Conservation (phyloP, 2,329 filamentous ascomycete genomes). For the Fusarium sp. region DNA sequence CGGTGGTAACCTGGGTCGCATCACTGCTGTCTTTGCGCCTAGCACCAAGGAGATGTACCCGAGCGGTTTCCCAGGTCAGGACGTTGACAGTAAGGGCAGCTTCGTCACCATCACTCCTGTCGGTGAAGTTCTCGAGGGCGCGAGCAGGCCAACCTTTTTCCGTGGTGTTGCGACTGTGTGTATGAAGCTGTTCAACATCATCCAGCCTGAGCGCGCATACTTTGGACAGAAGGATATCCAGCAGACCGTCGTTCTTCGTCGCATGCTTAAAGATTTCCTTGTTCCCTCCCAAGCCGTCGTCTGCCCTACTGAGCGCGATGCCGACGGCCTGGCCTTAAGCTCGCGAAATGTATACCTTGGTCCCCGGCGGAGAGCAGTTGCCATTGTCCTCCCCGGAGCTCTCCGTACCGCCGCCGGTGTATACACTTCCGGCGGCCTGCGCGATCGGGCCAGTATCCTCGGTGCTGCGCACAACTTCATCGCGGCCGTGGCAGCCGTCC, state of each 20-base stretch:
- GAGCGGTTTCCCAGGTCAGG: constrained; percentile 77
- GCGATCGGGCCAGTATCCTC: constrained; percentile 75
- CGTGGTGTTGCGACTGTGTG: constrained; percentile 95
- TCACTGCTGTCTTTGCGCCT: constrained; percentile 89
- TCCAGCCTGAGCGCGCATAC: constrained; percentile 77
- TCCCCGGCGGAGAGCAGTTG: constrained; percentile 75
- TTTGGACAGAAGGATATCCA: constrained; percentile 99
- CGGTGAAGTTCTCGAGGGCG: constrained; percentile 83
- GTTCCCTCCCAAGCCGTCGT: constrained; percentile 81
- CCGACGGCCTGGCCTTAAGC: constrained; percentile 88
- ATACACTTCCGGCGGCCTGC: constrained; percentile 66
- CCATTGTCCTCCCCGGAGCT: constrained; percentile 77
- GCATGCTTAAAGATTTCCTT: constrained; percentile 90
- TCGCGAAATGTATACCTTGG: constrained; percentile 96
- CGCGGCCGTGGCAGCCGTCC: constrained; percentile 66
- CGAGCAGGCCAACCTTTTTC: constrained; percentile 92
- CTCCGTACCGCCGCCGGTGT: constrained; percentile 77
- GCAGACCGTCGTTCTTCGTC: constrained; percentile 90
- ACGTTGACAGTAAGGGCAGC: constrained; percentile 81
- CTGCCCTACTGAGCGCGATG: constrained; percentile 79
- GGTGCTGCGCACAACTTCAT: constrained; percentile 75
- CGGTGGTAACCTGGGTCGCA: constrained; percentile 71
- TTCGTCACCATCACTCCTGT: constrained; percentile 94
- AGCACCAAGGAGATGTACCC: constrained; percentile 90
- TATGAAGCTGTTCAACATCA: constrained; percentile 75